Conservation (phyloP, 1,139 yeast genomes). For the Lodderomyces margitis region DNA sequence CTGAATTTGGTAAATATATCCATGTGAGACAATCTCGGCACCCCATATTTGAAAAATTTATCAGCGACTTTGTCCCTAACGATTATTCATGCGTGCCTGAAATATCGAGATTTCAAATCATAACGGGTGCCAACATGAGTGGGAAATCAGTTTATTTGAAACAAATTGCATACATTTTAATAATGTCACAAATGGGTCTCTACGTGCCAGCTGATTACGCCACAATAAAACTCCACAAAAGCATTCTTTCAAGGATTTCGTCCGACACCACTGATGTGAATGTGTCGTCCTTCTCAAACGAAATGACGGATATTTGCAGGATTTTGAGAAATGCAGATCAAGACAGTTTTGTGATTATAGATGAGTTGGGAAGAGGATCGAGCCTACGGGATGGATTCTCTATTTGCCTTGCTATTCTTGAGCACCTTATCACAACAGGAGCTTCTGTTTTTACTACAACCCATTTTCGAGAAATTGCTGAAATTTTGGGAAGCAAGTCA, state of each 20-base stretch:
- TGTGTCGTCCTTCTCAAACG: constrained; percentile 47
- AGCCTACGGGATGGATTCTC: constrained; percentile 42
- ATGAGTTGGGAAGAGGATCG: constrained; percentile 53
- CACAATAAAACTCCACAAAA: constrained; percentile 36
- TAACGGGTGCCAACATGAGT: constrained; percentile 53
- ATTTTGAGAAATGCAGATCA: constrained; percentile 31
- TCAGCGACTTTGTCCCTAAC: constrained; percentile 32
- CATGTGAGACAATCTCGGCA: constrained; percentile 35
- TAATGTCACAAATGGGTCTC: constrained; percentile 52
- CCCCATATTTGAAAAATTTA: constrained; percentile 34
- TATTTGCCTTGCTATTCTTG: constrained; percentile 36
- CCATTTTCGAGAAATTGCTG: constrained; percentile 37
- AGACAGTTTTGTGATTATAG: constrained; percentile 42
- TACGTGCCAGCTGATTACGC: constrained; percentile 50
- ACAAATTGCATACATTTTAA: constrained; percentile 42
- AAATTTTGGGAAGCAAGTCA: constrained; percentile 24
- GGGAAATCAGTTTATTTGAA: constrained; percentile 52
- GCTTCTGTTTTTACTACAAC: constrained; percentile 36
- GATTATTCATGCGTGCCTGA: constrained; percentile 31
- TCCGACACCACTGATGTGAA: constrained; percentile 39
- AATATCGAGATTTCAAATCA: constrained; percentile 38
- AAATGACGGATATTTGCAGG: constrained; percentile 47
- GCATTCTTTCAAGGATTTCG: constrained; percentile 45
- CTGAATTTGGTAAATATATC: constrained; percentile 30
- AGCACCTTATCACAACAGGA: constrained; percentile 22